Conservation (phyloP, 1,284 basidiomycete genomes). For the Microbotryum saponariae region DNA sequence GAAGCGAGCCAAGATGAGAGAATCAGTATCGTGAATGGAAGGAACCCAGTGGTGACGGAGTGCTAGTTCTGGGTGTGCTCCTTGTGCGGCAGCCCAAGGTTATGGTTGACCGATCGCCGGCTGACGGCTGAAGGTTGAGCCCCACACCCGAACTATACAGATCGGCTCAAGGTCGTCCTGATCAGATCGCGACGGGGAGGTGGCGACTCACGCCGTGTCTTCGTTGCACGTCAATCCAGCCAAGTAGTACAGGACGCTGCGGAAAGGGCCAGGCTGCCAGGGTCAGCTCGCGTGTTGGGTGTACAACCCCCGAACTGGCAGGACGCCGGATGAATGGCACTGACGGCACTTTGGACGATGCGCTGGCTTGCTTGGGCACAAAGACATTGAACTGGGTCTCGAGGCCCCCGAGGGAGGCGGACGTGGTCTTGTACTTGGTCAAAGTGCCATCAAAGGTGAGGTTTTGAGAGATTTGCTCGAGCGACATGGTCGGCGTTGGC, state of each 20-base stretch:
- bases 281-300: background rate
- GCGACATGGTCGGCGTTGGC: conserved; percentile 41
- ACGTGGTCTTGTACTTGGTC: conserved; percentile 78
- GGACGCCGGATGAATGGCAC: background rate
- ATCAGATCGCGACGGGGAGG: background rate
- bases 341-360: conserved; percentile 49
- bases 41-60: no score
- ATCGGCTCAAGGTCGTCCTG: background rate
- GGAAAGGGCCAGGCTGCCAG: background rate
- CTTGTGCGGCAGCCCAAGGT: no score
- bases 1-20: no score
- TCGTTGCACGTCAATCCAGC: conserved; percentile 92
- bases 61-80: no score
- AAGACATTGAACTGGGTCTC: conserved; percentile 83
- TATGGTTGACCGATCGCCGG: no score
- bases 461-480: conserved; percentile 66
- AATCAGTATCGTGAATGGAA: no score
- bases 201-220: conserved; percentile 67
- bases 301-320: background rate
- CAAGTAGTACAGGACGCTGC: conserved; percentile 63
- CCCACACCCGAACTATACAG: no score
- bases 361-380: conserved; percentile 58
- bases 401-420: conserved; percentile 67
- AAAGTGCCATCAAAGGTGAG: conserved; percentile 70
- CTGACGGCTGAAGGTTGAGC: no score